phyloP scores from a whole-genome alignment of 139 green algal species.

The Raphidocelis subcapitata region DNA sequence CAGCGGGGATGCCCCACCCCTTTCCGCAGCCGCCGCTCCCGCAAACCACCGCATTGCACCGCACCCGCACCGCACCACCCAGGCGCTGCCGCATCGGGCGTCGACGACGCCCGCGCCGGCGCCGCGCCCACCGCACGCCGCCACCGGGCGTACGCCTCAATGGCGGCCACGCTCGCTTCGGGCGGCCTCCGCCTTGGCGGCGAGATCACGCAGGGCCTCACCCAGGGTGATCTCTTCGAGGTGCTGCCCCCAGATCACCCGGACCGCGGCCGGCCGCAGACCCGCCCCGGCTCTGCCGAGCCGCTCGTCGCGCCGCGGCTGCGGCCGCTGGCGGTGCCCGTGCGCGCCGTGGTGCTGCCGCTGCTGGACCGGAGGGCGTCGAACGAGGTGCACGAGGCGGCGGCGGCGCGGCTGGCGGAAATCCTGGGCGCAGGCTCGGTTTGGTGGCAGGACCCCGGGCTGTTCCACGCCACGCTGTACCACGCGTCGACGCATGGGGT shows the following conservation, averaged over 20 bases:
- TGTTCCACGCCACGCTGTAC: slow-evolving; percentile 68
- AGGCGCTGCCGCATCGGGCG: no score
- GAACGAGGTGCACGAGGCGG: slow-evolving; percentile 14
- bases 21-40: no score
- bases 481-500: slow-evolving; percentile 67
- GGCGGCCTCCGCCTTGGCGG: background rate
- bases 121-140: no score
- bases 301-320: slow-evolving; percentile 13
- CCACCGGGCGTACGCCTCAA: no score
- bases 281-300: background rate
- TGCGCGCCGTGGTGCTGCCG: slow-evolving; percentile 59
- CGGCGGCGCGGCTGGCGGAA: slow-evolving; percentile 39
- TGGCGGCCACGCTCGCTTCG: no score
- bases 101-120: no score
- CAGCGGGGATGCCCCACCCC: no score
- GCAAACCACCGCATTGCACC: no score
- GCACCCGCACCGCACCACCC: no score
- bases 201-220: slow-evolving; percentile 44
- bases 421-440: slow-evolving; percentile 33
- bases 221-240: slow-evolving; percentile 41
- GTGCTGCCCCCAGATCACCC: background rate
- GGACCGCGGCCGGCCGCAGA: background rate
- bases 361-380: slow-evolving; percentile 34
- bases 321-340: slow-evolving; percentile 30
- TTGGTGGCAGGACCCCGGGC: slow-evolving; percentile 59